These are phyloP conservation scores for Steccherinum ochraceum DNA, from an alignment of 768 basidiomycete species.

Conservation along the genomic window DNA sequence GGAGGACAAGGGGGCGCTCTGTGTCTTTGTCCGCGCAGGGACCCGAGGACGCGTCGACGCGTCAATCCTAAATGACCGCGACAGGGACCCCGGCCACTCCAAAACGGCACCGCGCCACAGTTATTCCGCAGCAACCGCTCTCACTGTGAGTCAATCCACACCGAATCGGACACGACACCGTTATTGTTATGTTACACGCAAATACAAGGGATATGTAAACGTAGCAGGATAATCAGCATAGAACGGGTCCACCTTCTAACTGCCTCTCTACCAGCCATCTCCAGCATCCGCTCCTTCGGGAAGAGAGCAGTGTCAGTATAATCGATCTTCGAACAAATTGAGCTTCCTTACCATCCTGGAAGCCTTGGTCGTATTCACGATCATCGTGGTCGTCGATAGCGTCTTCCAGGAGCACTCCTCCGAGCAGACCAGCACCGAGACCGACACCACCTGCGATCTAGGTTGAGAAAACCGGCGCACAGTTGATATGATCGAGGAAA, in stretches of 20 bases:
- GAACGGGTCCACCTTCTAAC: background rate
- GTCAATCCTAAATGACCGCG: background rate
- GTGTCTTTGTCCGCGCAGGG: too few species aligned
- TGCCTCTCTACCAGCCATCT: too few species aligned
- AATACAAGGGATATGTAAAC: background rate
- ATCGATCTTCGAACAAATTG: too few species aligned
- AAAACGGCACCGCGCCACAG: conserved; percentile 13
- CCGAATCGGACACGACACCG: too few species aligned
- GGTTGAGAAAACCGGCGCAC: background rate
- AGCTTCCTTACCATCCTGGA: background rate
- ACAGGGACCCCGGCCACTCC: background rate
- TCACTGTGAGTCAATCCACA: conserved; percentile 10
- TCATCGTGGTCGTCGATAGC: background rate
- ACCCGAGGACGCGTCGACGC: background rate
- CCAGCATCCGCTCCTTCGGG: background rate
- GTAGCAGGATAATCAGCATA: too few species aligned
- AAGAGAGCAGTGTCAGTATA: too few species aligned
- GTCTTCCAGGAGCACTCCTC: conserved; percentile 44
- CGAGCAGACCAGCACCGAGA: conserved; percentile 61
- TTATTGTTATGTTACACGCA: too few species aligned
- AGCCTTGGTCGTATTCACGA: background rate
- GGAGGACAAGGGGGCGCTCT: background rate
- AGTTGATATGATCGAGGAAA: conserved; percentile 1
- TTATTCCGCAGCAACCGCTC: conserved; percentile 6
- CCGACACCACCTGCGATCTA: conserved; percentile 47